Percentiles rank a stretch among this genome's conserved stretches.
Evolutionary conservation across 768 basidiomycete species (phyloP).

Genomic region (Candolleomyces eurysporus): DNA sequence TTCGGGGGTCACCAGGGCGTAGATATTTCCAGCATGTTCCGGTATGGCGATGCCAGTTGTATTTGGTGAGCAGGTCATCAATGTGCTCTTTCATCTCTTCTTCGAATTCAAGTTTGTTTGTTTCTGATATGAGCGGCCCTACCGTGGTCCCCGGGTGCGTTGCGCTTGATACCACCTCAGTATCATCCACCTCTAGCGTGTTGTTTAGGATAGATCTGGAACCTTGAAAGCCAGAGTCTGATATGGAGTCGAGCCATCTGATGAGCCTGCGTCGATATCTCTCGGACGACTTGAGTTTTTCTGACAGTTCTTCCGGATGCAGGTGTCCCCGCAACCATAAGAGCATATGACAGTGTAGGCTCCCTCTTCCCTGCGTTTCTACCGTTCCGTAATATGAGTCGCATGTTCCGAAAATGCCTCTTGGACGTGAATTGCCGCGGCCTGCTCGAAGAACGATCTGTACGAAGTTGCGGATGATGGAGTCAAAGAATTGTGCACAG

Average conservation of each 20-base stretch:
- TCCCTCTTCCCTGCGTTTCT: background rate
- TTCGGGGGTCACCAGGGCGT: background rate
- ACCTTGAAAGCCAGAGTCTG: background rate
- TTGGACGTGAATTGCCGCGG: too few relatives aligned
- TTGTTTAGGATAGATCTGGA: background rate
- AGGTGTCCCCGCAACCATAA: background rate
- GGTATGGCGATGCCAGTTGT: background rate
- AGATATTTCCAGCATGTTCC: background rate
- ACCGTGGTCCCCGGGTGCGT: background rate
- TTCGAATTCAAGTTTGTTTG: too few relatives aligned
- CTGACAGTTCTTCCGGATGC: background rate
- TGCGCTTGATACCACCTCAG: too few relatives aligned
- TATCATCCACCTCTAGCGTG: too few relatives aligned
- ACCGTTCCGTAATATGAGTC: background rate
- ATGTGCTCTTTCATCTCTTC: background rate
- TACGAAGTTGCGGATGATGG: background rate
- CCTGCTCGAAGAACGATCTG: background rate
- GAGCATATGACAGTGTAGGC: constrained; percentile 1
- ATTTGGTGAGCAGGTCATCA: background rate
- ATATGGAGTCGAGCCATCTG: background rate
- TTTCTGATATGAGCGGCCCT: background rate
- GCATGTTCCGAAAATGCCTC: background rate
- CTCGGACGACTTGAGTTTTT: background rate
- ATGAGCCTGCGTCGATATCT: background rate
- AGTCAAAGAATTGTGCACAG: background rate